Evolutionary conservation across 257 asterid species (phyloP).

Genomic region (Scutellaria galericulata): DNA sequence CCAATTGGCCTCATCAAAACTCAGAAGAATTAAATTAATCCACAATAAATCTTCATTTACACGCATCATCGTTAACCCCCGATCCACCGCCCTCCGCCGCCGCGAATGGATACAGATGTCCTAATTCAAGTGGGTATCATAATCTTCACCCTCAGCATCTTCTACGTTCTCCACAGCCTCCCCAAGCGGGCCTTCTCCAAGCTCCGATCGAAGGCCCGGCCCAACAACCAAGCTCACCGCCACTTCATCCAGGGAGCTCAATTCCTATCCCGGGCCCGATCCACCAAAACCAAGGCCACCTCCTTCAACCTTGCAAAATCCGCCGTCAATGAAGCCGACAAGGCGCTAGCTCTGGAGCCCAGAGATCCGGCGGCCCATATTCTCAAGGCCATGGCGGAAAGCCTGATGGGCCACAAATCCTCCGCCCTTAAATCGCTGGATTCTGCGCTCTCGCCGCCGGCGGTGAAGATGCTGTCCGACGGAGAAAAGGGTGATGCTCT

Average conservation of each 20-base stretch:
- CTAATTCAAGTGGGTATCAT: slow-evolving; percentile 57
- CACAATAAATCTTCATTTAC: neutral
- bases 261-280: slow-evolving; percentile 77
- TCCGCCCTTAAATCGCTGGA: slow-evolving; percentile 75
- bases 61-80: neutral
- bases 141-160: slow-evolving; percentile 57
- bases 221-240: slow-evolving; percentile 67
- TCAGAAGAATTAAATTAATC: neutral
- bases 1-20: neutral
- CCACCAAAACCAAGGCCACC: slow-evolving; percentile 51
- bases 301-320: slow-evolving; percentile 68
- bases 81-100: slow-evolving; percentile 26
- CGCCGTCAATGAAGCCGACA: slow-evolving; percentile 79
- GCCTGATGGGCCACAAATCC: slow-evolving; percentile 66
- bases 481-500: slow-evolving; percentile 77
- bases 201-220: slow-evolving; percentile 67
- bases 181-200: slow-evolving; percentile 66
- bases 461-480: slow-evolving; percentile 60
- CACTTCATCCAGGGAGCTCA: slow-evolving; percentile 88
- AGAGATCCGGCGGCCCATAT: slow-evolving; percentile 83
- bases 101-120: slow-evolving; percentile 55
- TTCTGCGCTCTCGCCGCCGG: slow-evolving; percentile 69
- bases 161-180: slow-evolving; percentile 61
- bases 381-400: slow-evolving; percentile 79
- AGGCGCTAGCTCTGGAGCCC: slow-evolving; percentile 70